Percentiles rank a stretch among this genome's conserved stretches.
phyloP scores from a whole-genome alignment of 352 stramenopile species.

The Globisporangium camurandrum region DNA sequence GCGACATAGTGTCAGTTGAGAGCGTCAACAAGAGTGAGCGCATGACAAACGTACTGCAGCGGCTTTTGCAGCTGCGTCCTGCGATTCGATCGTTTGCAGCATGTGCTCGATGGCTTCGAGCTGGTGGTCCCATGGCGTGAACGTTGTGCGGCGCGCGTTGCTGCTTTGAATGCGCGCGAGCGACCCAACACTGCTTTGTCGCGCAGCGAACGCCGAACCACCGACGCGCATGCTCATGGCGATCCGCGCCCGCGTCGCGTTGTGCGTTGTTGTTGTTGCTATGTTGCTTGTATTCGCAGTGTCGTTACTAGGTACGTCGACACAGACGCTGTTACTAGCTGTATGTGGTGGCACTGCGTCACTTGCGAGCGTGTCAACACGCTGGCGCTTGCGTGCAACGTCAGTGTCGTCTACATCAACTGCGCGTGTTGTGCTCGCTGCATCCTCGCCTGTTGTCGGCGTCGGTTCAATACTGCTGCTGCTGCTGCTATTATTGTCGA shows the following conservation, averaged over 20 bases:
- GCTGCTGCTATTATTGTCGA: conserved; percentile 17
- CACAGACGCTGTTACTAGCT: neutral
- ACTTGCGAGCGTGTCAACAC: neutral
- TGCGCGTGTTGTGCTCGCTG: too few relatives aligned
- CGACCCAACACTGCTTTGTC: conserved; percentile 7
- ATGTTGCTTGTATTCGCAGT: neutral
- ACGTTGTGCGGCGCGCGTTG: conserved; percentile 15
- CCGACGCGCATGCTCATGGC: conserved; percentile 54
- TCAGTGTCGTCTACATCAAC: neutral
- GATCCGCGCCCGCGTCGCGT: conserved; percentile 21
- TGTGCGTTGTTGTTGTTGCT: too few relatives aligned
- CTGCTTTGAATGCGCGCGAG: conserved; percentile 1
- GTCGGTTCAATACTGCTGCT: conserved; percentile 1
- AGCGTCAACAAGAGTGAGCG: neutral
- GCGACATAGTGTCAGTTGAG: too few relatives aligned
- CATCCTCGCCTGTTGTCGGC: conserved; percentile 1
- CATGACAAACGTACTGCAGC: conserved; percentile 1
- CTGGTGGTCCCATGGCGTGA: conserved; percentile 62
- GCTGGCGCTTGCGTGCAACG: conserved; percentile 18
- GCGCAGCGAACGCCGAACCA: conserved; percentile 13
- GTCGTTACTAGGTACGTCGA: too few relatives aligned
- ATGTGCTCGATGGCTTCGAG: conserved; percentile 48
- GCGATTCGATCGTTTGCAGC: conserved; percentile 30
- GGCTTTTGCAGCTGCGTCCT: conserved; percentile 10
- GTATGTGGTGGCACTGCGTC: neutral